Evolutionary conservation across 73 alveolate genomes (phyloP).

Genomic region (Paramecium tetraurelia): DNA sequence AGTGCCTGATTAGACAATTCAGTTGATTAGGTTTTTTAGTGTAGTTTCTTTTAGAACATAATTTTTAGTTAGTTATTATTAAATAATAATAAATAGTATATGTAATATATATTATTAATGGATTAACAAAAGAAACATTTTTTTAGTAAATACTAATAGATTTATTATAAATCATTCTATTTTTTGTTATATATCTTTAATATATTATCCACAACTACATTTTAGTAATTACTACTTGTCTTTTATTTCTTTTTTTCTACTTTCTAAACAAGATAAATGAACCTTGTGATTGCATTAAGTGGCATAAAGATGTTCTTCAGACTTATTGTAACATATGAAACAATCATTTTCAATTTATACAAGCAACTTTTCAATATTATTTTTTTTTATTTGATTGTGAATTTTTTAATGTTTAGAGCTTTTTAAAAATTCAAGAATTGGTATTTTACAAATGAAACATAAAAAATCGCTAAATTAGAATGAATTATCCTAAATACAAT

Average conservation of each 20-base stretch:
- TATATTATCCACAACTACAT: background rate
- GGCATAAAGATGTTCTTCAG: background rate
- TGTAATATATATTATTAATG: background rate
- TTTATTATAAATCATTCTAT: background rate
- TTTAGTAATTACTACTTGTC: background rate
- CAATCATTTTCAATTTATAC: background rate
- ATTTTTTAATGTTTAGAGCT: background rate
- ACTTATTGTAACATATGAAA: background rate
- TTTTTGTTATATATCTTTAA: background rate
- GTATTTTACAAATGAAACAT: background rate
- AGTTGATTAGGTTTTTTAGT: background rate
- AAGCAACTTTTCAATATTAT: background rate
- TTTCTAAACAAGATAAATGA: background rate
- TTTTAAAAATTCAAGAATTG: background rate
- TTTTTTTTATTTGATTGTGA: background rate
- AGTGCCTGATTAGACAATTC: slow-evolving; percentile 1
- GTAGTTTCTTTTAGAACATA: slow-evolving; percentile 8
- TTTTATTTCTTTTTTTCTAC: background rate
- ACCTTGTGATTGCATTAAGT: background rate
- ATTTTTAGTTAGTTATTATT: background rate
- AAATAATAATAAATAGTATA: background rate
- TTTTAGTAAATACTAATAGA: too few relatives aligned
- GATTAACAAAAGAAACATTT: too few relatives aligned
- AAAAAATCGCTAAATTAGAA: background rate
- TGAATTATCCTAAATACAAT: background rate